These are phyloP conservation scores for Elongisporangium prolatum DNA, from an alignment of 352 stramenopile genomes.

Conservation along the genomic window DNA sequence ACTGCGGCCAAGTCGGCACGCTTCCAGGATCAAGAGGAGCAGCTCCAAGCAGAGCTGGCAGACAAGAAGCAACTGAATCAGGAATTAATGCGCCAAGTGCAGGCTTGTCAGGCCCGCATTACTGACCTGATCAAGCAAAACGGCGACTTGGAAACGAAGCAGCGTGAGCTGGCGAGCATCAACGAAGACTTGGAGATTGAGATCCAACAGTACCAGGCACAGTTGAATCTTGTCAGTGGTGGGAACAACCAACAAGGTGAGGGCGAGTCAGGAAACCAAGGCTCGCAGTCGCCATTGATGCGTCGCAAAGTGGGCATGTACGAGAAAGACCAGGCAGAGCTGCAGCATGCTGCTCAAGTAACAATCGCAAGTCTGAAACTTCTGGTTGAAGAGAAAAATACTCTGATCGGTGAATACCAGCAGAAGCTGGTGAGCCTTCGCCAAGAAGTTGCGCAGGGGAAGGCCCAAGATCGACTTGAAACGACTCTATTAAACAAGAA, in stretches of 20 bases:
- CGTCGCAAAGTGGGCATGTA: conserved; percentile 64
- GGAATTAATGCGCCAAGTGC: conserved; percentile 48
- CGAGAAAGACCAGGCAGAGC: conserved; percentile 64
- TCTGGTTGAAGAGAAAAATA: conserved; percentile 76
- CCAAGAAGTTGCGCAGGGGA: conserved; percentile 36
- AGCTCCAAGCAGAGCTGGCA: conserved; percentile 19
- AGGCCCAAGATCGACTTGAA: conserved; percentile 51
- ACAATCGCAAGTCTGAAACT: conserved; percentile 82
- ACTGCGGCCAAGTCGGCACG: conserved; percentile 16
- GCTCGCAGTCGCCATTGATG: conserved; percentile 36
- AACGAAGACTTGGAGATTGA: conserved; percentile 61
- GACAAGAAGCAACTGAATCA: conserved; percentile 33
- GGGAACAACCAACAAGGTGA: conserved; percentile 14
- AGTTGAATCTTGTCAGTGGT: background rate
- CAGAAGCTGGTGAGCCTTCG: conserved; percentile 44
- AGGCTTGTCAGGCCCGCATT: conserved; percentile 33
- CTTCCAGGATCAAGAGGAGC: conserved; percentile 21
- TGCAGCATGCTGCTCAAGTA: conserved; percentile 72
- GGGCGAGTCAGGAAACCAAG: conserved; percentile 2
- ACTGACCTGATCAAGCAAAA: conserved; percentile 38
- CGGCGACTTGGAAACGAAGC: conserved; percentile 34
- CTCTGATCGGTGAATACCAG: conserved; percentile 54
- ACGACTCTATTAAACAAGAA: conserved; percentile 54
- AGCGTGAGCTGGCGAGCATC: conserved; percentile 32
- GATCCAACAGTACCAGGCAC: conserved; percentile 22